These are phyloP conservation scores for Elongisporangium anandrum DNA, from an alignment of 352 stramenopile species.

Conservation along the genomic window DNA sequence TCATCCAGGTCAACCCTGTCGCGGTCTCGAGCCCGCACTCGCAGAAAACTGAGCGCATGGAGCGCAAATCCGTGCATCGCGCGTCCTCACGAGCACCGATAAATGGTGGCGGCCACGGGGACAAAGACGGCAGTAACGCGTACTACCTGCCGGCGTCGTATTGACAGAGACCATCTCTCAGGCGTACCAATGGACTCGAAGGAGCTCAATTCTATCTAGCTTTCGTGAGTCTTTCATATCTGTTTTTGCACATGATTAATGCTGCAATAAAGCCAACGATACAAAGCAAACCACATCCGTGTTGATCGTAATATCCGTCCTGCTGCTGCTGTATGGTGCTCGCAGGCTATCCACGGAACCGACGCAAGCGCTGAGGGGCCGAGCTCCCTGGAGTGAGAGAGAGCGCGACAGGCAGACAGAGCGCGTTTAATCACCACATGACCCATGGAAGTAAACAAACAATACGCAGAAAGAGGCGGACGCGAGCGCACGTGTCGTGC, in stretches of 20 bases:
- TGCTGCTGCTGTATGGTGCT: not conserved
- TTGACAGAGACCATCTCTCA: not conserved
- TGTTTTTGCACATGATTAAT: not conserved
- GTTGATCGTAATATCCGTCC: not conserved
- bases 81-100: not conserved
- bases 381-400: conserved; percentile 15
- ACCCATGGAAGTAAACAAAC: not conserved
- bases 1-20: conserved; percentile 67
- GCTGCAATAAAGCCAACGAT: not conserved
- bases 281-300: not conserved
- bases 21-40: conserved; percentile 39
- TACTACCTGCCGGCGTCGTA: not conserved
- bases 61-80: not conserved
- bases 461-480: not conserved
- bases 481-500: conserved; percentile 2
- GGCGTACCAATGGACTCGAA: not conserved
- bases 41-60: conserved; percentile 15
- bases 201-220: not conserved
- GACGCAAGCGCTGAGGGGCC: conserved; percentile 42
- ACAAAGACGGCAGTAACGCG: not conserved
- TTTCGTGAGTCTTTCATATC: not conserved
- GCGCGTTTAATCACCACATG: not conserved
- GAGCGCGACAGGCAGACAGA: not conserved
- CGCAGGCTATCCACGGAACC: conserved; percentile 26
- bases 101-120: not conserved